A percentile compares a stretch with the other conserved stretches of the same genome.
Evolutionary conservation across 2,329 filamentous ascomycete species (phyloP).

Genomic region (Albophoma yamanashiensis): DNA sequence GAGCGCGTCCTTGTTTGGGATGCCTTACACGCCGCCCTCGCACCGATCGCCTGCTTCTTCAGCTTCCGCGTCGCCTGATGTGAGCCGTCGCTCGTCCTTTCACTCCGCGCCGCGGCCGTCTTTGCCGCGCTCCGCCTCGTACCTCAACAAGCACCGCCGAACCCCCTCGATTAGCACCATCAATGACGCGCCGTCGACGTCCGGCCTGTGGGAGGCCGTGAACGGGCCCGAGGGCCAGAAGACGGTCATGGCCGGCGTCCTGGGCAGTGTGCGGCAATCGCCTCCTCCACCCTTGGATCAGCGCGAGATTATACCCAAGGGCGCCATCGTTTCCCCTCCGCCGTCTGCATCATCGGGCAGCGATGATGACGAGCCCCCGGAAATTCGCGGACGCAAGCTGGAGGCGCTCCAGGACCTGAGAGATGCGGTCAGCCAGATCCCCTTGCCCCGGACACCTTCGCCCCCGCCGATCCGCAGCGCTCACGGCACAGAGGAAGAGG

Average conservation of each 20-base stretch:
- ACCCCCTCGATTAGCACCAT: constrained; percentile 34
- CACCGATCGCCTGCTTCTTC: constrained; percentile 53
- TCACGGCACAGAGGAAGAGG: not conserved
- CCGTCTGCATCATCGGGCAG: constrained; percentile 74
- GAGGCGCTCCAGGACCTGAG: constrained; percentile 59
- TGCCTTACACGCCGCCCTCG: constrained; percentile 83
- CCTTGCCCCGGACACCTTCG: constrained; percentile 33
- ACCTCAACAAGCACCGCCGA: constrained; percentile 52
- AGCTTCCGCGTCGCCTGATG: constrained; percentile 42
- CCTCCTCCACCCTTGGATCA: constrained; percentile 69
- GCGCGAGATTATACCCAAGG: constrained; percentile 58
- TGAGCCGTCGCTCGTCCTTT: constrained; percentile 49
- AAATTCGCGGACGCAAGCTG: constrained; percentile 35
- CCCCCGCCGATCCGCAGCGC: constrained; percentile 16
- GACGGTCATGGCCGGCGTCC: constrained; percentile 29
- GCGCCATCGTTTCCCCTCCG: constrained; percentile 82
- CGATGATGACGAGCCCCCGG: constrained; percentile 61
- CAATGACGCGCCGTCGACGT: constrained; percentile 14
- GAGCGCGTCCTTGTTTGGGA: constrained; percentile 32
- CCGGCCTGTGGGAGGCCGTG: constrained; percentile 17
- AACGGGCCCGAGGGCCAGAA: constrained; percentile 12
- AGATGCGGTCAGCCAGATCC: constrained; percentile 72
- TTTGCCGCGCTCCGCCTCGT: constrained; percentile 55
- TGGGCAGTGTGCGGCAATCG: constrained; percentile 61
- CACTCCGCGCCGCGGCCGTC: constrained; percentile 38